A percentile compares a stretch with the other conserved stretches of the same genome.
phyloP scores from a whole-genome alignment of 164 flowering plant genomes.

The Akebia trifoliata region DNA sequence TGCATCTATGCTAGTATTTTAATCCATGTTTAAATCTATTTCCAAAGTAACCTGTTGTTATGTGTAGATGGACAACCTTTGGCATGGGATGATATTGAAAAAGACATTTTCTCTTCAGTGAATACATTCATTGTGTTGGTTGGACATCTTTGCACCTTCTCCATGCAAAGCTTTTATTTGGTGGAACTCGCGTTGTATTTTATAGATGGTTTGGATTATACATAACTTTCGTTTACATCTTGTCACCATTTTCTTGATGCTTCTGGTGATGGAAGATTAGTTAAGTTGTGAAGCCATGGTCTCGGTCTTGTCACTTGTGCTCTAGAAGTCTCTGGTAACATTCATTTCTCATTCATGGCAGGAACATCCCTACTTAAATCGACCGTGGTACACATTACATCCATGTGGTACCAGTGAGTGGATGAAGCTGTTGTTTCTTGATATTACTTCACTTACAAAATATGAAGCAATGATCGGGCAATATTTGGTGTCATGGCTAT shows the following conservation, averaged over 20 bases:
- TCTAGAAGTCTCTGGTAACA: neutral
- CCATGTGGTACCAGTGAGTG: constrained; percentile 90
- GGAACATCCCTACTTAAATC: constrained; percentile 85
- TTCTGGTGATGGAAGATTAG: too few relatives aligned
- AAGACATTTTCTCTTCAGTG: constrained; percentile 53
- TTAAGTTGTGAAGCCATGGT: too few relatives aligned
- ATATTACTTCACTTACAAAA: constrained; percentile 15
- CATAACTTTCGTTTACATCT: too few relatives aligned
- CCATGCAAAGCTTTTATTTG: too few relatives aligned
- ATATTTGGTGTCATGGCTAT: constrained; percentile 73
- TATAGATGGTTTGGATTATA: too few relatives aligned
- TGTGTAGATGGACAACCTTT: constrained; percentile 68
- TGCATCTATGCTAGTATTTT: neutral
- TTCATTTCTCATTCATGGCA: constrained; percentile 16
- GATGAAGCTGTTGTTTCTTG: constrained; percentile 65
- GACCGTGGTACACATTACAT: constrained; percentile 85
- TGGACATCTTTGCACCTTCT: too few relatives aligned
- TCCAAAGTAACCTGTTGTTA: neutral
- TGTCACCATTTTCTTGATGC: too few relatives aligned
- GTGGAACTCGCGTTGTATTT: too few relatives aligned
- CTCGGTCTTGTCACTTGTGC: too few relatives aligned
- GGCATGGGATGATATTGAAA: constrained; percentile 49
- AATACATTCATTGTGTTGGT: too few relatives aligned
- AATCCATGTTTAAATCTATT: neutral
- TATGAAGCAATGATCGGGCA: constrained; percentile 21